These are phyloP conservation scores for Tuber borchii DNA, from an alignment of 495 filamentous ascomycete genomes.

Conservation along the genomic window DNA sequence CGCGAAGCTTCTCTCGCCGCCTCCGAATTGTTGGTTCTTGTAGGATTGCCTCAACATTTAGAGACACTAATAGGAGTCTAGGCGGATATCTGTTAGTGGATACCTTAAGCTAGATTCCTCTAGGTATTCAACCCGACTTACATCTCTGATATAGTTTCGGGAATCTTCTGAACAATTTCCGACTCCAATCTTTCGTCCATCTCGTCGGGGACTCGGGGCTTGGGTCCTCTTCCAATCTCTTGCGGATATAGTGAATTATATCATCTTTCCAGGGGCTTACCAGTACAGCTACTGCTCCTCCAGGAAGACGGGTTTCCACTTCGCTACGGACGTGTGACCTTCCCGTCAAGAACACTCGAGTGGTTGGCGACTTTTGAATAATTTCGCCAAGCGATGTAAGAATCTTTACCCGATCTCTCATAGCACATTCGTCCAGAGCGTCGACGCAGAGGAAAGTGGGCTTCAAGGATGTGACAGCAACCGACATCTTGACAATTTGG, in stretches of 20 bases:
- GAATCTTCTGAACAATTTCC: not conserved
- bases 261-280: not conserved
- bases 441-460: not conserved
- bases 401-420: not conserved
- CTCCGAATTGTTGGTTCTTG: not conserved
- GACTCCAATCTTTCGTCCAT: not conserved
- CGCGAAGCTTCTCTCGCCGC: not conserved
- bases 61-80: not conserved
- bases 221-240: not conserved
- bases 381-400: not conserved
- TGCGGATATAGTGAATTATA: not conserved
- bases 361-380: not conserved
- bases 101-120: not conserved
- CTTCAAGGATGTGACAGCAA: not conserved
- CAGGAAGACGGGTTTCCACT: not conserved
- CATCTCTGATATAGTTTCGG: not conserved
- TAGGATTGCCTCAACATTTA: not conserved
- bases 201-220: not conserved
- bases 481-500: not conserved
- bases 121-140: not conserved
- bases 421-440: not conserved
- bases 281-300: not conserved
- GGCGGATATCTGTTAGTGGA: not conserved
- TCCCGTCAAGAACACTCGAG: not conserved
- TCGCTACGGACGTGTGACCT: not conserved